Conservation (phyloP, 2,329 filamentous ascomycete genomes). For the Colletotrichum acutatum region DNA sequence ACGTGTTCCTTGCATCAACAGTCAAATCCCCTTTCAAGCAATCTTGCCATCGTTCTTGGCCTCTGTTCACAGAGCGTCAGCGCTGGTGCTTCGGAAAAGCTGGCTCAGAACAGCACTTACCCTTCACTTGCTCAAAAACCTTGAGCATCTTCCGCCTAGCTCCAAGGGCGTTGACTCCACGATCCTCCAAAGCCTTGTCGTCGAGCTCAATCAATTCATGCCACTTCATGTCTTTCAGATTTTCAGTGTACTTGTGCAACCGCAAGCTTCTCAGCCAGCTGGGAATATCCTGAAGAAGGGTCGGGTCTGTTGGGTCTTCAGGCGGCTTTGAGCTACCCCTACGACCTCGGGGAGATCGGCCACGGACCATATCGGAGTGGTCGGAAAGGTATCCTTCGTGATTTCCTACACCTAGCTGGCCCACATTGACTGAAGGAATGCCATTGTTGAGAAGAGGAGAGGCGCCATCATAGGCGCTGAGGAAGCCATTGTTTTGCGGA, state of each 20-base stretch:
- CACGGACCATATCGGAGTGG: constrained; percentile 89
- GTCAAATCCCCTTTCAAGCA: constrained; percentile 45
- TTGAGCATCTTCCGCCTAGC: constrained; percentile 98
- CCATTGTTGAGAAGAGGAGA: constrained; percentile 78
- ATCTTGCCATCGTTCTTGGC: constrained; percentile 75
- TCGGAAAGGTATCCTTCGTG: constrained; percentile 93
- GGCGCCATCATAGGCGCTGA: constrained; percentile 85
- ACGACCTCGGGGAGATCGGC: constrained; percentile 90
- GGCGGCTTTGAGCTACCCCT: constrained; percentile 96
- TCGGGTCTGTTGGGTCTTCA: constrained; percentile 94
- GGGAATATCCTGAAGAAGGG: constrained; percentile 92
- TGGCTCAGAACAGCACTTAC: constrained; percentile 50
- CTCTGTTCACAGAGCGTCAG: constrained; percentile 23
- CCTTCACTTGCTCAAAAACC: constrained; percentile 97
- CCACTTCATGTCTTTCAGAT: constrained; percentile 98
- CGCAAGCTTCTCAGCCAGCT: constrained; percentile 94
- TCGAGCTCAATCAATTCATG: constrained; percentile 91
- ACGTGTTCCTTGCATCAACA: background rate
- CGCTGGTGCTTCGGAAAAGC: background rate
- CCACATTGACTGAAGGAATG: constrained; percentile 76
- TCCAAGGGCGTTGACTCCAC: constrained; percentile 93
- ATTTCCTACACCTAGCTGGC: constrained; percentile 75
- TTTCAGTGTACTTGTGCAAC: constrained; percentile 98
- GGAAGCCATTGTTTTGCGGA: constrained; percentile 93
- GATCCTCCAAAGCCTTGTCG: constrained; percentile 90